Evolutionary conservation across 2,329 filamentous ascomycete genomes (phyloP).

Genomic region (Bimuria novae-zelandiae): DNA sequence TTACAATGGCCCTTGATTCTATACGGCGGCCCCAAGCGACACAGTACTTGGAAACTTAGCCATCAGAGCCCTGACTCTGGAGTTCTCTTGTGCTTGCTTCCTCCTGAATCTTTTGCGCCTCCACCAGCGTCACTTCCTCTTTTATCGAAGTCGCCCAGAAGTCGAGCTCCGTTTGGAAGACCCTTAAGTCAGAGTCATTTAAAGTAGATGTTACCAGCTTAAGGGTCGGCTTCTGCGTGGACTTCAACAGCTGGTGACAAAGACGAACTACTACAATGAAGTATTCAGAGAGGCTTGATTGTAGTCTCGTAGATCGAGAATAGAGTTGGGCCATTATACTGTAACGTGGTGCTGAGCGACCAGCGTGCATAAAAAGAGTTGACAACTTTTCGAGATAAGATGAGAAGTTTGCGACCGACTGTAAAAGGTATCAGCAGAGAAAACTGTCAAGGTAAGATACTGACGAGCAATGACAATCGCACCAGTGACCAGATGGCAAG

Average conservation of each 20-base stretch:
- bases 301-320: conserved; percentile 44
- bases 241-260: conserved; percentile 44
- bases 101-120: too few relatives aligned
- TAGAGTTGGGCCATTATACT: conserved; percentile 48
- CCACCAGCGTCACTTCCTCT: conserved; percentile 35
- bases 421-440: conserved; percentile 12
- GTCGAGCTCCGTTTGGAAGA: conserved; percentile 41
- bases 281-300: conserved; percentile 47
- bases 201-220: conserved; percentile 37
- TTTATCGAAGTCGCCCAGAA: conserved; percentile 45
- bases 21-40: too few relatives aligned
- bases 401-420: conserved; percentile 39
- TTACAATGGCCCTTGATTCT: too few relatives aligned
- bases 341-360: conserved; percentile 48
- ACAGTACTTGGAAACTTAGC: too few relatives aligned
- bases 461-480: conserved; percentile 46
- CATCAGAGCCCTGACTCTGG: conserved; percentile 2
- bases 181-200: conserved; percentile 40
- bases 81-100: conserved; percentile 35
- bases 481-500: conserved; percentile 52
- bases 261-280: conserved; percentile 48
- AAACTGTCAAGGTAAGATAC: conserved; percentile 41
- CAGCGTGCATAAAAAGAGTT: conserved; percentile 47
- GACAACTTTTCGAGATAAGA: conserved; percentile 50
- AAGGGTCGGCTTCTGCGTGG: conserved; percentile 41